Base-by-base conservation (phyloP, 2,329 filamentous ascomycete species). In the Verticillium nubilum region DNA sequence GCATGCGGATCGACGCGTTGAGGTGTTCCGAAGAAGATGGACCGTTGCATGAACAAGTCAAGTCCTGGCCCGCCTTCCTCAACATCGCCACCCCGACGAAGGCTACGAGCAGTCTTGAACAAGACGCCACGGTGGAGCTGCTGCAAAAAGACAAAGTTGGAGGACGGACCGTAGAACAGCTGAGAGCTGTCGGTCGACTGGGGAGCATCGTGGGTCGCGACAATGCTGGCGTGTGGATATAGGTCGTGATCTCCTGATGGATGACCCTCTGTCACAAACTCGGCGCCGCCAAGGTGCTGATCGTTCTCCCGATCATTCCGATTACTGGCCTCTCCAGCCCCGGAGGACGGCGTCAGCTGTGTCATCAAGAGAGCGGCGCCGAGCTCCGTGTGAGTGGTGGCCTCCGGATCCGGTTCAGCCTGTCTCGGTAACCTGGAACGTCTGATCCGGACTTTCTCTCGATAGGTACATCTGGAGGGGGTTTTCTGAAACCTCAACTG, bases 361-460 rank as follows among this genome's bases (percentile, higher is more conserved):
- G 9, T 31, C 5, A 10, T 13, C 29, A 13, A 31, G 9, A 13
- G 9, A 9, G 5, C 13, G 29, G 29, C 29, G 13, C 29, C 29
- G 29, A 31, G 29, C 9, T 31, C 29, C 29, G 29, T 13, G 42
- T 28, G 56, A 28, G 15, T 17, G 2, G 25, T 28, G 23, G 55
- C 64, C n/a, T 64, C 66, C 58, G 72, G 62, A 64, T 73, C 73
- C 63, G 67, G 70, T 66, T 66, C 71, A 67, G 67, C 71, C 74
- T 70, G 76, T 72, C 68, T 78, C 73, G 62, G 74, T 67, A 33
- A 73, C 67, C 52, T 54, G 6, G 60, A 54, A n/a, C 58, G 28
- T 26, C 56, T 50, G 37, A 61, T 50, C n/a, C 57, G 61, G 19
- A 62, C 57, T 19, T 64, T 65, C n/a, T 59, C 57, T 15, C 64